Percentiles rank a stretch among this genome's conserved stretches.
These are phyloP conservation scores for Mallotus nudiflorus DNA, from an alignment of 345 rosid genomes.

Conservation along the genomic window DNA sequence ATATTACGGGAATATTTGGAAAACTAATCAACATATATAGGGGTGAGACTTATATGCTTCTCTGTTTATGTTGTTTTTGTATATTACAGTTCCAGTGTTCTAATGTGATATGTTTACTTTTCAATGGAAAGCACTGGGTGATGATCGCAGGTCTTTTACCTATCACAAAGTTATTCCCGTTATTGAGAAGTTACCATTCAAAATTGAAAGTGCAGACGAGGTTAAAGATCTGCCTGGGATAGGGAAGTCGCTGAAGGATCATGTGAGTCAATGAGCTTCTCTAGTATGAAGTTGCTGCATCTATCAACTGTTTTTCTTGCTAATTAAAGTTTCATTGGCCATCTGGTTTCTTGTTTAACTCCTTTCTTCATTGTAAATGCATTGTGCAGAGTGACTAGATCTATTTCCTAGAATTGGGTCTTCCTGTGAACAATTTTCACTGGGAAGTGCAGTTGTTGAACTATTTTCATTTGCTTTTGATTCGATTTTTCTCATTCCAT, in stretches of 20 bases:
- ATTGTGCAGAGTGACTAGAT: neutral
- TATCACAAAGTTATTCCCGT: constrained; percentile 86
- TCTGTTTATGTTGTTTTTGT: neutral
- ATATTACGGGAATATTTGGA: constrained; percentile 80
- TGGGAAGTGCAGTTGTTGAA: neutral
- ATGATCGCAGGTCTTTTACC: constrained; percentile 92
- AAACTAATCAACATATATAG: constrained; percentile 86
- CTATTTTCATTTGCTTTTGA: neutral
- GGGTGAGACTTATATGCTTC: constrained; percentile 40
- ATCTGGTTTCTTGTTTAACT: constrained; percentile 2
- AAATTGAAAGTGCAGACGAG: constrained; percentile 81
- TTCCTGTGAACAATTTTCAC: neutral
- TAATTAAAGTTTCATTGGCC: neutral
- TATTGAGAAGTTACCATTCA: constrained; percentile 81
- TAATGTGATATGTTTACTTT: constrained; percentile 19
- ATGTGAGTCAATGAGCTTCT: constrained; percentile 62
- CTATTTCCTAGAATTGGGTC: neutral
- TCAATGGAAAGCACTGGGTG: constrained; percentile 75
- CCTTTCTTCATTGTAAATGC: neutral
- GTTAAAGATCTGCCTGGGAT: constrained; percentile 81
- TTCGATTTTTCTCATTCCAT: neutral
- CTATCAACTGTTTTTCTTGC: constrained; percentile 4
- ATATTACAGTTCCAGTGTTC: neutral
- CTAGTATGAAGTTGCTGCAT: neutral
- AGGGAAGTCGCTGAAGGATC: constrained; percentile 95